These are phyloP conservation scores for Colletotrichum costaricense DNA, from an alignment of 2,329 filamentous ascomycete genomes.

Conservation along the genomic window DNA sequence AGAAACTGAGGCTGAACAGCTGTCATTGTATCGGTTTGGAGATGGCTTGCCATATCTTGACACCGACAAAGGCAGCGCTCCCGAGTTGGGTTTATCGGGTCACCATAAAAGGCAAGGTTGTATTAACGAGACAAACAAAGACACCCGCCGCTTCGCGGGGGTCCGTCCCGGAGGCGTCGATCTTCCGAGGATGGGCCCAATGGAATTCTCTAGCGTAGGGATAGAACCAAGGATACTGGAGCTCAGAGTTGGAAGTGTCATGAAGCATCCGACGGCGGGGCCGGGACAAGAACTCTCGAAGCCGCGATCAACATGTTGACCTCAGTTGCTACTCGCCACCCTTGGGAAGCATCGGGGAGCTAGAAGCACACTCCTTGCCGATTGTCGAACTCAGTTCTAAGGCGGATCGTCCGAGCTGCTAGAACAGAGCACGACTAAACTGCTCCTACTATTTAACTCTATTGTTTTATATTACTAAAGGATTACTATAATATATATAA, in stretches of 20 bases:
- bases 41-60: background rate
- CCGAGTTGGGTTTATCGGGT: background rate
- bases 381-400: slow-evolving; percentile 16
- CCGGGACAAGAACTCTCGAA: slow-evolving; percentile 4
- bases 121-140: slow-evolving; percentile 15
- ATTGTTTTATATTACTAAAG: no score
- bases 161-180: slow-evolving; percentile 8
- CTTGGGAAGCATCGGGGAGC: background rate
- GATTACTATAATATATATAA: no score
- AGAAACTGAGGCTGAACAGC: background rate
- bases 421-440: background rate
- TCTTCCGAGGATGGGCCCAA: background rate
- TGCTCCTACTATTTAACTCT: no score
- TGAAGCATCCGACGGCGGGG: background rate
- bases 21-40: background rate
- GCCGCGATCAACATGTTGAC: slow-evolving; percentile 4
- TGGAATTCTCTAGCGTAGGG: slow-evolving; percentile 1
- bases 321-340: slow-evolving; percentile 8
- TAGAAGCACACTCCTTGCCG: slow-evolving; percentile 5
- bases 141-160: slow-evolving; percentile 9
- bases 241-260: background rate
- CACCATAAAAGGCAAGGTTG: background rate
- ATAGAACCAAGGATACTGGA: background rate
- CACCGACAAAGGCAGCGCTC: slow-evolving; percentile 8
- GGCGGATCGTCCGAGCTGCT: slow-evolving; percentile 14